Evolutionary conservation across 345 rosid species (phyloP), one percentile per base, ranked within the genome.

Genomic region (Corchorus capsularis): DNA sequence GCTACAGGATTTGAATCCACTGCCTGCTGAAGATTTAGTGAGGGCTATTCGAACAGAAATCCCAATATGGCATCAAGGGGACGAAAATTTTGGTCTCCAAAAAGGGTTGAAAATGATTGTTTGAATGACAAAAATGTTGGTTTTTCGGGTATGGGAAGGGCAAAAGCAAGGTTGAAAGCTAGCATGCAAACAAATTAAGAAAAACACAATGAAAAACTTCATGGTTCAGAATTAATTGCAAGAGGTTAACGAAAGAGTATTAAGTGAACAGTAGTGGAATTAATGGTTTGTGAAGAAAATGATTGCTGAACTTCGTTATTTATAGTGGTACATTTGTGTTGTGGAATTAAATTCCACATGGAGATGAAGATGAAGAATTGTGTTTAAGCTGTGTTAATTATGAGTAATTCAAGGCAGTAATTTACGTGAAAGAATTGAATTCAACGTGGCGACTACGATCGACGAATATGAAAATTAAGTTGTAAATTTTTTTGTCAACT

Each of bases 1-100:
- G 81, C 89, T 94, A 50, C 90, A 89, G 69, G 99, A 95, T 64
- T 79, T 93, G 81, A 95, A 93, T 61, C 98, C 99, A 81, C 57
- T 5, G 14, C 57, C n/a, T n/a, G n/a, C 72, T 8, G 72, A 5
- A 22, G 56, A 45, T 19, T 67, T 46, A 11, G 71, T 1, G 35
- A 68, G 43, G 16, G 72, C 47, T 47, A 68, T 68, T 50, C 27
- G 55, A 15, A 68, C 41, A 17, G 52, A 65, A 7, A 0, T 65
- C 34, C 49, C 52, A 27, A 47, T 50, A 19, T n/a, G n/a, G 57
- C 12, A 14, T 49, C 72, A 6, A 47, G 4, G 22, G 32, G 15
- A 47, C 2, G 14, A 14, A 69, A 19, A 34, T 69, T 69, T 50
- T 32, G 57, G 1, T 50, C 14, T 8, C 72, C 59, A 3, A 27